These are phyloP conservation scores for Paraconiothyrium sp. DNA, from an alignment of 2,329 filamentous ascomycete species.

Conservation along the genomic window DNA sequence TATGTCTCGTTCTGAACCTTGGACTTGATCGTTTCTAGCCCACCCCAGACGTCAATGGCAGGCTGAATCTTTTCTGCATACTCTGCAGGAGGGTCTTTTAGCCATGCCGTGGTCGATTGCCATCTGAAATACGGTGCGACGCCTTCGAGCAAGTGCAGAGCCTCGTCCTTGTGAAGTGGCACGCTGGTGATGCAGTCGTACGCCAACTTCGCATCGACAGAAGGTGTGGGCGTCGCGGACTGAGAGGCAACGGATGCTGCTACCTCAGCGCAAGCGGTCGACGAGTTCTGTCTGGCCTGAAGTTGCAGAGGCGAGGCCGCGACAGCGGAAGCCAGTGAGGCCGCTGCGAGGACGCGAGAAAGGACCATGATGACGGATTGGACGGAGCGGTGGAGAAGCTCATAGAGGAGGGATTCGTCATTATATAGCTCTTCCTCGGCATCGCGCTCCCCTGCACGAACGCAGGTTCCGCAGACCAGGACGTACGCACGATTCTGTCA, in stretches of 20 bases:
- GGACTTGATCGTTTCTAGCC: conserved; percentile 49
- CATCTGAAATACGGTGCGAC: conserved; percentile 58
- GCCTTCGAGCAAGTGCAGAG: conserved; percentile 52
- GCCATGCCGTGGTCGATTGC: conserved; percentile 56
- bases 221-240: conserved; percentile 42
- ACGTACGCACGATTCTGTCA: not conserved
- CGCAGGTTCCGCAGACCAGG: conserved; percentile 5
- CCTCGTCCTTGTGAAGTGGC: conserved; percentile 55
- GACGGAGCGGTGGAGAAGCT: not conserved
- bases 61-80: conserved; percentile 58
- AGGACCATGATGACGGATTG: conserved; percentile 35
- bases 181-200: conserved; percentile 58
- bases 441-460: not conserved
- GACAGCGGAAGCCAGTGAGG: conserved; percentile 40
- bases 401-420: not conserved
- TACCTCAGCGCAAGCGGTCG: conserved; percentile 46
- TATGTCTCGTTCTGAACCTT: conserved; percentile 51
- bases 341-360: conserved; percentile 30
- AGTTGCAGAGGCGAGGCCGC: conserved; percentile 39
- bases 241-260: conserved; percentile 39
- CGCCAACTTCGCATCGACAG: conserved; percentile 55
- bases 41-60: conserved; percentile 53
- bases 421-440: conserved; percentile 8
- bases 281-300: conserved; percentile 38
- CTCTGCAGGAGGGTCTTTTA: conserved; percentile 57